Conservation (phyloP, 495 filamentous ascomycete species). For the Penicillium pulvis region DNA sequence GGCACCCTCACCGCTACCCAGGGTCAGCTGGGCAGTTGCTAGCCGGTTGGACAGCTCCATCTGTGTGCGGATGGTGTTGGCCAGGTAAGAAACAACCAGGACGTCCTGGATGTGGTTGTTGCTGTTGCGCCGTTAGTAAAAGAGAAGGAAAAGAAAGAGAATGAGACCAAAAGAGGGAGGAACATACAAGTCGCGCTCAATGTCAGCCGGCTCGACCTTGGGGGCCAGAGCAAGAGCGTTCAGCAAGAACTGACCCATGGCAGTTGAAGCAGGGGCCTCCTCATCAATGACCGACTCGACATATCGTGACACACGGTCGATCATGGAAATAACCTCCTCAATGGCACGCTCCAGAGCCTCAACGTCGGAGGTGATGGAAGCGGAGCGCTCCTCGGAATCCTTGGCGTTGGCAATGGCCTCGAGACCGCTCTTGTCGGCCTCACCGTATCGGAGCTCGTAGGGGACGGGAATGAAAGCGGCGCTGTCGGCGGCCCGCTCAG, state of each 20-base stretch:
- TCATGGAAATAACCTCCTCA: slow-evolving; percentile 80
- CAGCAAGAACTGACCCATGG: slow-evolving; percentile 91
- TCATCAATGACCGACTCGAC: slow-evolving; percentile 79
- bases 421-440: slow-evolving; percentile 89
- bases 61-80: slow-evolving; percentile 98
- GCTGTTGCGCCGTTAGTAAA: slow-evolving; percentile 49
- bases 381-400: slow-evolving; percentile 71
- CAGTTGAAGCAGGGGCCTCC: slow-evolving; percentile 71
- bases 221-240: slow-evolving; percentile 88
- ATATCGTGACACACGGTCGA: slow-evolving; percentile 87
- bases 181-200: slow-evolving; percentile 89
- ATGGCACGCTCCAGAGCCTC: slow-evolving; percentile 81
- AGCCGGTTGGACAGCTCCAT: slow-evolving; percentile 95
- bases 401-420: slow-evolving; percentile 83
- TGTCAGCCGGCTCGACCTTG: slow-evolving; percentile 84
- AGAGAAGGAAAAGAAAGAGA: slow-evolving; percentile 18
- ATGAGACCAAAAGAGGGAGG: background rate
- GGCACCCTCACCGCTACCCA: slow-evolving; percentile 53
- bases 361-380: slow-evolving; percentile 78
- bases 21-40: slow-evolving; percentile 78
- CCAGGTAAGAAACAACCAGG: slow-evolving; percentile 92
- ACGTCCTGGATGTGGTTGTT: slow-evolving; percentile 99
- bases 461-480: slow-evolving; percentile 96
- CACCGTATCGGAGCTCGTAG: slow-evolving; percentile 85
- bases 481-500: slow-evolving; percentile 90